Evolutionary conservation across 2,329 filamentous ascomycete species (phyloP).

Genomic region (Ascochyta pisi): DNA sequence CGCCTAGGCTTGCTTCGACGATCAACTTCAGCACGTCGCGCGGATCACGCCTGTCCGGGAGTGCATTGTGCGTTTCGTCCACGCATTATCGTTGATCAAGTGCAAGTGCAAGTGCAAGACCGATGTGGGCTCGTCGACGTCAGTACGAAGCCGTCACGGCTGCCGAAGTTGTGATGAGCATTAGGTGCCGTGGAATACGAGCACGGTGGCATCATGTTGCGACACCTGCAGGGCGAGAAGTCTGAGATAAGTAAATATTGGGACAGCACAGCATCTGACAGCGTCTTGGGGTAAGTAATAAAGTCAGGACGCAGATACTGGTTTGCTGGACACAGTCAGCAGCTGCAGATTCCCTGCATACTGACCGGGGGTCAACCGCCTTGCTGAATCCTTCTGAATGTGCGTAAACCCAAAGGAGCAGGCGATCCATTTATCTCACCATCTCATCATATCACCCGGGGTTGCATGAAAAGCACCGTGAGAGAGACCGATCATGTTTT

Average conservation of each 20-base stretch:
- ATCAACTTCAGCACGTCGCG: background rate
- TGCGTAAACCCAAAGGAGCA: background rate
- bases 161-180: background rate
- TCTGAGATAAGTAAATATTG: background rate
- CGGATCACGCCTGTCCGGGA: background rate
- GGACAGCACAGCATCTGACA: background rate
- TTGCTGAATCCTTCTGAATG: background rate
- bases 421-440: background rate
- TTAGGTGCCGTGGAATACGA: constrained; percentile 1
- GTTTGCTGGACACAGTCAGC: background rate
- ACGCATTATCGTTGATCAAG: background rate
- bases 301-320: background rate
- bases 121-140: background rate
- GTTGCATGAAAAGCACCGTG: background rate
- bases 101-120: background rate
- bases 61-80: background rate
- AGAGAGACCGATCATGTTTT: background rate
- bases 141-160: background rate
- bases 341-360: background rate
- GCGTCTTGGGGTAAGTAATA: background rate
- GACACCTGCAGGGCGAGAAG: background rate
- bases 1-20: constrained; percentile 3
- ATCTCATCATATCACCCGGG: background rate
- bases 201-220: background rate
- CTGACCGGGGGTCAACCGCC: background rate